Evolutionary conservation across 176 grass and related monocot species (phyloP), one percentile per base, ranked within the genome.

Genomic region (Pontederia paniculata): DNA sequence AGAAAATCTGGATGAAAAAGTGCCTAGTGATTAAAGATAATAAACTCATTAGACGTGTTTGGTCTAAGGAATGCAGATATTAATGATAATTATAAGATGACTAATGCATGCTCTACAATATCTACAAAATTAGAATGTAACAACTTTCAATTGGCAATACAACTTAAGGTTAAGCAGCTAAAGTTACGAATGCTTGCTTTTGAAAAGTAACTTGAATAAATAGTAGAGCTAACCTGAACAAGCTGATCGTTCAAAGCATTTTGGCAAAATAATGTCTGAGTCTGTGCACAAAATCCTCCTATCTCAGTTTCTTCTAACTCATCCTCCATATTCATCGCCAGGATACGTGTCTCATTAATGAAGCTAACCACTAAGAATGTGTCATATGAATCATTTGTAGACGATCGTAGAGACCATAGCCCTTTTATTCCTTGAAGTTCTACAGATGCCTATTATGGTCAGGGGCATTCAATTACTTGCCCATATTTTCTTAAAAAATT

Each of bases 271-370:
- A 97, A 80, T 17, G 91, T 97, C 60, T 97, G 83, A 15, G 74
- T 83, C 57, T 97, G 82, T 43, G 91, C 79, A 79, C 80, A 77
- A 69, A 97, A 97, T 44, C 91, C 91, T 78, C 87, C 83, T 63
- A 97, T 88, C 77, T 88, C 86, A 17, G 74, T 90, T 83, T 97
- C 91, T 77, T 97, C 82, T 51, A 97, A 67, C 45, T 87, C 91
- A 81, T 90, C 86, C 28, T 97, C 91, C 74, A 97, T 87, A 74
- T 97, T 97, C 91, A 97, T 97, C 6, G 86, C 91, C 60, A 97
- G 71, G 63, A 97, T 80, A 51, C 91, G 77, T 12, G 91, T 90
- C 86, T 97, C 91, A 17, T 79, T 89, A 61, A 97, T 97, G 73
- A 97, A 97, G 68, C 91, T 97, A 62, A 97, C 91, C 3, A 90